phyloP scores from a whole-genome alignment of 345 rosid genomes.

The Eucalyptus tenuipes region DNA sequence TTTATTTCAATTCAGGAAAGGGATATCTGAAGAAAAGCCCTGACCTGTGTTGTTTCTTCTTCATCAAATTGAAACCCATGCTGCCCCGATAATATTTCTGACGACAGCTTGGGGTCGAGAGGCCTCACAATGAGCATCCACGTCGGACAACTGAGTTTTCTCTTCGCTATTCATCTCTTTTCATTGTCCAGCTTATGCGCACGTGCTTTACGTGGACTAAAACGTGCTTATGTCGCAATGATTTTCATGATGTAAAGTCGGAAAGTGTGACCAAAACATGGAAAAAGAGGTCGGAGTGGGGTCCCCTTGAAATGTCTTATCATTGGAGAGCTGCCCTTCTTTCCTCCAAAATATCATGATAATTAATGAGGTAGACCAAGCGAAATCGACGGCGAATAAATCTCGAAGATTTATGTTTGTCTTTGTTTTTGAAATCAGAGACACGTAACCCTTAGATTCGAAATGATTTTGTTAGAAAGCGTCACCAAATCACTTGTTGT shows the following conservation, averaged over 20 bases:
- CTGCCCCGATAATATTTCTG: neutral
- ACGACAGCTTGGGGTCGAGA: neutral
- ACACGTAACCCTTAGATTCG: neutral
- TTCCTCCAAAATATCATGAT: neutral
- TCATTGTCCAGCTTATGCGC: neutral
- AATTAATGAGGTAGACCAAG: neutral
- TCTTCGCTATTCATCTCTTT: neutral
- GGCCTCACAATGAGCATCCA: neutral
- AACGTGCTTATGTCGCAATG: neutral
- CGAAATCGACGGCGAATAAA: neutral
- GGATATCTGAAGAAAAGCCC: neutral
- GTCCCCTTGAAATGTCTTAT: neutral
- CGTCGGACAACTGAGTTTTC: neutral
- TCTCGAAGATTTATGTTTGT: neutral
- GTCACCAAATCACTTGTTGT: neutral
- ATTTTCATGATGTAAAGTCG: neutral
- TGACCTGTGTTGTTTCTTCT: neutral
- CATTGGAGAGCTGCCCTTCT: neutral
- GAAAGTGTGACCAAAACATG: neutral
- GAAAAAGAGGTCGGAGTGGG: neutral
- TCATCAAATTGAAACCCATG: neutral
- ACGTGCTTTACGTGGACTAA: neutral
- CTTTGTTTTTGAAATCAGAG: neutral
- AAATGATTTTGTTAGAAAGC: neutral
- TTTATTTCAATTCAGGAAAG: neutral